A percentile compares a stretch with the other conserved stretches of the same genome.
These are phyloP conservation scores for Trypanosoma scelopori DNA, from an alignment of 208 protist genomes.

Conservation along the genomic window DNA sequence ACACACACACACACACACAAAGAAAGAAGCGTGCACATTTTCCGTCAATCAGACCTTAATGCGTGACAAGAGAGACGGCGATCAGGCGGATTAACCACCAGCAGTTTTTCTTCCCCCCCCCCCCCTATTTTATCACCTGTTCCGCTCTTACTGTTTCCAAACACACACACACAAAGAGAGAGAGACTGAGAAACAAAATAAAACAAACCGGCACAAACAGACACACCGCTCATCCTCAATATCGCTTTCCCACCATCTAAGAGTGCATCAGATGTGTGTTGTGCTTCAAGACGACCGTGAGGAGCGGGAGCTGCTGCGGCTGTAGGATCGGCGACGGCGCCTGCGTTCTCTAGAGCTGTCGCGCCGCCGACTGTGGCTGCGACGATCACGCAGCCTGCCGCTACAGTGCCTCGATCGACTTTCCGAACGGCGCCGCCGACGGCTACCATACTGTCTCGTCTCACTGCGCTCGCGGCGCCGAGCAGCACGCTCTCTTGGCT, in stretches of 20 bases:
- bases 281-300: conserved; percentile 22
- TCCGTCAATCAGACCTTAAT: too few relatives aligned
- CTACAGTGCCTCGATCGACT: conserved; percentile 17
- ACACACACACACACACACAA: background rate
- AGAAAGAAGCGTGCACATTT: too few relatives aligned
- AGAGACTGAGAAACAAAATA: too few relatives aligned
- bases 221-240: too few relatives aligned
- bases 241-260: background rate
- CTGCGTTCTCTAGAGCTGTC: conserved; percentile 25
- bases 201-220: too few relatives aligned
- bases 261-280: background rate
- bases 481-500: conserved; percentile 1
- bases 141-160: background rate
- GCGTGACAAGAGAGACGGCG: background rate
- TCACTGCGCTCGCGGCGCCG: conserved; percentile 21
- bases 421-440: conserved; percentile 11
- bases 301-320: conserved; percentile 21
- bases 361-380: conserved; percentile 19
- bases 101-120: background rate
- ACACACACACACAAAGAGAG: background rate
- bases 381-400: conserved; percentile 16
- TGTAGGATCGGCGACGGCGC: conserved; percentile 24
- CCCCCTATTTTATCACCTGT: background rate
- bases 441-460: background rate
- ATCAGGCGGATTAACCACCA: background rate